Evolutionary conservation across 495 filamentous ascomycete species (phyloP).

Genomic region (Cercophora scortea): DNA sequence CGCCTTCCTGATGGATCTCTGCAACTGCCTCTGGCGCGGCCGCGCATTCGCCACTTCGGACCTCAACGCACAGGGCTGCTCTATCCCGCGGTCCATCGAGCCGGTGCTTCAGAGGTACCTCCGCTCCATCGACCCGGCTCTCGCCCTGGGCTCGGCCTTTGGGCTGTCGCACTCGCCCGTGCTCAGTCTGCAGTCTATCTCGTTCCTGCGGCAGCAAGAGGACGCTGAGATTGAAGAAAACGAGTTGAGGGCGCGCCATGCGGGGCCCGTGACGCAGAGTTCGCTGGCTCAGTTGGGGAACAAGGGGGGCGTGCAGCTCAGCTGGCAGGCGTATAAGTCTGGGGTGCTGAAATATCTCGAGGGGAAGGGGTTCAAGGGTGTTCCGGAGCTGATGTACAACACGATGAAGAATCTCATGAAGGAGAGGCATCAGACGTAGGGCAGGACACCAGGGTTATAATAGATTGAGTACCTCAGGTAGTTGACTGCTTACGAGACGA

Average conservation of each 20-base stretch:
- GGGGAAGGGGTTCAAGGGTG: conserved; percentile 53
- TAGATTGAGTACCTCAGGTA: too few relatives aligned
- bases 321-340: conserved; percentile 67
- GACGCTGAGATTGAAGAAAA: conserved; percentile 34
- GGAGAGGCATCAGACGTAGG: conserved; percentile 10
- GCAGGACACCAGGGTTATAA: too few relatives aligned
- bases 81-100: conserved; percentile 45
- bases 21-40: conserved; percentile 77
- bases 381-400: conserved; percentile 68
- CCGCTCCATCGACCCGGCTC: conserved; percentile 28
- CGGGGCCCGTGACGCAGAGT: conserved; percentile 68
- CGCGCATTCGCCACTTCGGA: conserved; percentile 64
- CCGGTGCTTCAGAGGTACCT: conserved; percentile 41
- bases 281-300: conserved; percentile 54
- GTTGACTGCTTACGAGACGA: too few relatives aligned
- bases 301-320: conserved; percentile 61
- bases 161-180: conserved; percentile 62
- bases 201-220: conserved; percentile 60
- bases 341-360: conserved; percentile 69
- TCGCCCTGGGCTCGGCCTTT: conserved; percentile 51
- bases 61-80: conserved; percentile 63
- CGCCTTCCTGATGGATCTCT: conserved; percentile 81
- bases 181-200: conserved; percentile 57
- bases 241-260: conserved; percentile 47
- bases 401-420: conserved; percentile 69